Conservation (phyloP, 495 filamentous ascomycete genomes). For the Penicillium psychrofluorescens region DNA sequence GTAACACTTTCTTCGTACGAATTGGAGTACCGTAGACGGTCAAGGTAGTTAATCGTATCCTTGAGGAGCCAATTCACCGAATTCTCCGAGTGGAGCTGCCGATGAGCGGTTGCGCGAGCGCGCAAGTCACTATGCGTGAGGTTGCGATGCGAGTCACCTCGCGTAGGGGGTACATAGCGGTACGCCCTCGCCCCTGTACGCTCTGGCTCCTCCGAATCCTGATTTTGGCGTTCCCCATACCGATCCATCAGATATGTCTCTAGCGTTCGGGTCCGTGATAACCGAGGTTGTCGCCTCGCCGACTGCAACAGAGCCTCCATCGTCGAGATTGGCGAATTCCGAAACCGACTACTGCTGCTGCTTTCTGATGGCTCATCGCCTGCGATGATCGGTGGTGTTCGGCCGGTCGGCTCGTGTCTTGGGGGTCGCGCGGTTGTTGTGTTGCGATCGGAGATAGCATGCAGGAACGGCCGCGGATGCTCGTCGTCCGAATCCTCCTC, state of each 20-base stretch:
- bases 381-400: constrained; percentile 4
- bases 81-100: constrained; percentile 43
- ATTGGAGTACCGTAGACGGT: constrained; percentile 48
- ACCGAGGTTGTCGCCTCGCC: constrained; percentile 38
- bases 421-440: constrained; percentile 18
- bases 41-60: constrained; percentile 59
- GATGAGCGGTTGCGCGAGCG: constrained; percentile 41
- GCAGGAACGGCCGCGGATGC: constrained; percentile 22
- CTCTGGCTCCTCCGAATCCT: constrained; percentile 28
- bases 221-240: constrained; percentile 22
- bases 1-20: constrained; percentile 50
- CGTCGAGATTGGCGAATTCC: constrained; percentile 17
- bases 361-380: constrained; percentile 15
- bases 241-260: constrained; percentile 42
- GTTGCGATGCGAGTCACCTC: constrained; percentile 21
- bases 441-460: constrained; percentile 20
- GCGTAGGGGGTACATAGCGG: constrained; percentile 27
- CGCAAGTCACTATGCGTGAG: constrained; percentile 38
- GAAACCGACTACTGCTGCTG: constrained; percentile 8
- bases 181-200: constrained; percentile 24
- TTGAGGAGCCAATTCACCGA: constrained; percentile 41
- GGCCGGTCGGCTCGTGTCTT: constrained; percentile 15
- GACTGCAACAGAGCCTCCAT: constrained; percentile 44
- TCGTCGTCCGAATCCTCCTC: constrained; percentile 25
- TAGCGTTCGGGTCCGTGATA: constrained; percentile 36